Percentiles rank a stretch among this genome's conserved stretches.
phyloP scores from a whole-genome alignment of 2,329 filamentous ascomycete species.

The Decorospora gaudefroyi region DNA sequence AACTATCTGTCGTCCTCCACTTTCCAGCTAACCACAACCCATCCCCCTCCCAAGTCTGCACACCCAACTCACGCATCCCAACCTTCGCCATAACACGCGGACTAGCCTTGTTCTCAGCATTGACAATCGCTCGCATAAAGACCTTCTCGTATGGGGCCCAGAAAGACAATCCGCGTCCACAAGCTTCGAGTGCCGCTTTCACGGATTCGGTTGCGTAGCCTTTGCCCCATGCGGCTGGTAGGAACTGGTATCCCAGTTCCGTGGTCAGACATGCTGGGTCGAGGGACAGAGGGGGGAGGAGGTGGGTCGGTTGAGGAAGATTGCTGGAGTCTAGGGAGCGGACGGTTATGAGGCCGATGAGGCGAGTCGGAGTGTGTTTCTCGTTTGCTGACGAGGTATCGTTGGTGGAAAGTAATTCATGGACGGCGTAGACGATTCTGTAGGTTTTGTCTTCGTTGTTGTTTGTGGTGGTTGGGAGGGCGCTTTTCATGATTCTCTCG shows the following conservation, averaged over 20 bases:
- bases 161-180: slow-evolving; percentile 20
- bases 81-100: slow-evolving; percentile 39
- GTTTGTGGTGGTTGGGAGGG: slow-evolving; percentile 17
- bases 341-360: slow-evolving; percentile 36
- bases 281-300: slow-evolving; percentile 15
- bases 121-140: slow-evolving; percentile 41
- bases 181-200: slow-evolving; percentile 29
- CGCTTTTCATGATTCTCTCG: slow-evolving; percentile 22
- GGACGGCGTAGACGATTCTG: slow-evolving; percentile 35
- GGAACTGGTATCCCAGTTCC: slow-evolving; percentile 31
- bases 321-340: slow-evolving; percentile 17
- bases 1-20: slow-evolving; percentile 27
- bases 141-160: slow-evolving; percentile 36
- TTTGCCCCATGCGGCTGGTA: slow-evolving; percentile 30
- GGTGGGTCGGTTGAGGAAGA: slow-evolving; percentile 20
- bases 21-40: slow-evolving; percentile 30
- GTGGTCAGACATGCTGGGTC: slow-evolving; percentile 23
- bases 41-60: slow-evolving; percentile 35
- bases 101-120: slow-evolving; percentile 38
- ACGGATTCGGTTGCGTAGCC: slow-evolving; percentile 31
- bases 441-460: slow-evolving; percentile 24
- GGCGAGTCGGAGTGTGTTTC: slow-evolving; percentile 3
- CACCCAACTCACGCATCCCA: slow-evolving; percentile 32
- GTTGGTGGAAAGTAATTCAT: slow-evolving; percentile 22
- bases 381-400: not conserved